Percentiles rank a stretch among this genome's conserved stretches.
Conservation (phyloP, 2,329 filamentous ascomycete species). For the Scedosporium boydii region DNA sequence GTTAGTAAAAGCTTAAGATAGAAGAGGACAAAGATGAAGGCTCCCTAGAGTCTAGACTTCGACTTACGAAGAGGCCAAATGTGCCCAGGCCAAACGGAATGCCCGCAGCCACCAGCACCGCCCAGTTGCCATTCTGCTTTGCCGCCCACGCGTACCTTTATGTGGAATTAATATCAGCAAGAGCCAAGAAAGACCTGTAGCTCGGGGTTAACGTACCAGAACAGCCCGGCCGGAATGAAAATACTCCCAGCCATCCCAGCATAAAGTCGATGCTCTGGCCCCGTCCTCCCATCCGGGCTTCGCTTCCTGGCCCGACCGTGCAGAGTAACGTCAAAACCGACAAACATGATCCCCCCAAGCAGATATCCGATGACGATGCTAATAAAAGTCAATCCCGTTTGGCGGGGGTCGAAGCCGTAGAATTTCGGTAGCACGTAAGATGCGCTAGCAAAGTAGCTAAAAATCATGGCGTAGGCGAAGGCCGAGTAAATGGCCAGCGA, state of each 20-base stretch:
- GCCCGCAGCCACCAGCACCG: constrained; percentile 9
- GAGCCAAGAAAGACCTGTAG: too few species aligned
- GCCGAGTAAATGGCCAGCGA: constrained; percentile 60
- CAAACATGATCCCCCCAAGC: constrained; percentile 6
- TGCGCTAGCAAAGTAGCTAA: constrained; percentile 40
- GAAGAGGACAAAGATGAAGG: too few species aligned
- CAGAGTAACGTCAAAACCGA: constrained; percentile 9
- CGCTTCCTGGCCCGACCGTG: not conserved
- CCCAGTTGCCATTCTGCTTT: constrained; percentile 9
- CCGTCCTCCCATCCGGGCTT: not conserved
- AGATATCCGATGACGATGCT: constrained; percentile 11
- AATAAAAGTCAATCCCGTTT: constrained; percentile 12
- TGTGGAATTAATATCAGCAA: too few species aligned
- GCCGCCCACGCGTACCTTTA: constrained; percentile 9
- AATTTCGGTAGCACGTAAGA: constrained; percentile 10
- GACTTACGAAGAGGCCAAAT: not conserved
- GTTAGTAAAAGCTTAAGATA: not conserved
- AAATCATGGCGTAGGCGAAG: constrained; percentile 37
- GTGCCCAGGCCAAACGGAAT: constrained; percentile 10
- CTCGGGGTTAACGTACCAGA: constrained; percentile 6
- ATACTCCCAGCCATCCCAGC: constrained; percentile 13
- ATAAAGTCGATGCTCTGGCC: constrained; percentile 12
- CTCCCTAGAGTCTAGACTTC: not conserved
- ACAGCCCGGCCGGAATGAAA: constrained; percentile 10
- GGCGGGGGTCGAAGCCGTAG: constrained; percentile 9